Evolutionary conservation across 2,329 filamentous ascomycete genomes (phyloP), one percentile per base, ranked within the genome.

Genomic region (Colletotrichum filicis): DNA sequence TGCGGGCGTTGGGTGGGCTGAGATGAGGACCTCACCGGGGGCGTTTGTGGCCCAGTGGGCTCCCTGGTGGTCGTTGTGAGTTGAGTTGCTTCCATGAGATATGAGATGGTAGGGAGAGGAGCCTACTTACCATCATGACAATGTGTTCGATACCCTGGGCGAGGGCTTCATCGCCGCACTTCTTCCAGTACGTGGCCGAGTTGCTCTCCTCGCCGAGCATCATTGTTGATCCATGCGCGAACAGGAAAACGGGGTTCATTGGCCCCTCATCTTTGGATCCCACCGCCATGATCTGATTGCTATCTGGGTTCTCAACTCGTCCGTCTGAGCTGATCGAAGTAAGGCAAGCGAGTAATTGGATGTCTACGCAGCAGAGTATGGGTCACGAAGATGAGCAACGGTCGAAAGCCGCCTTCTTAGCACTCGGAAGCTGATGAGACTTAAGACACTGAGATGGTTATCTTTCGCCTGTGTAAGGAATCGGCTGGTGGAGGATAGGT

Each of bases 201-300:
- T 83, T 79, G 16, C 87, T 89, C 76, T 92, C 87, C 77, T 93
- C 91, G 46, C 91, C 91, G 16, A 93, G 82, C 91, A 93, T 93
- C 90, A 92, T 92, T 52, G 91, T 93, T 16, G 90, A 92, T 78
- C 92, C 91, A 86, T 93, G 91, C 3, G 91, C 92, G 81, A 93
- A 93, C 82, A 92, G 90, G 78, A 92, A 88, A 0, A 92, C 89
- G 1, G 90, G 91, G 6, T 90, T 87, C 71, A 73, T 70, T 28
- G 56, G 26, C 4, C 60, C 71, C 49, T 73, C 66, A 24, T 70
- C 56, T 37, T 65, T 61, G 12, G 28, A 52, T 26, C 71, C 71
- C 11, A 66, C 22, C 6, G 71, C 71, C 71, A 73, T 73, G 35
- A 9, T 55, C 19, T 30, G 32, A 56, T 30, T 62, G 22, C 30